These are phyloP conservation scores for Leptodermis oblonga DNA, from an alignment of 257 asterid genomes.

Conservation along the genomic window DNA sequence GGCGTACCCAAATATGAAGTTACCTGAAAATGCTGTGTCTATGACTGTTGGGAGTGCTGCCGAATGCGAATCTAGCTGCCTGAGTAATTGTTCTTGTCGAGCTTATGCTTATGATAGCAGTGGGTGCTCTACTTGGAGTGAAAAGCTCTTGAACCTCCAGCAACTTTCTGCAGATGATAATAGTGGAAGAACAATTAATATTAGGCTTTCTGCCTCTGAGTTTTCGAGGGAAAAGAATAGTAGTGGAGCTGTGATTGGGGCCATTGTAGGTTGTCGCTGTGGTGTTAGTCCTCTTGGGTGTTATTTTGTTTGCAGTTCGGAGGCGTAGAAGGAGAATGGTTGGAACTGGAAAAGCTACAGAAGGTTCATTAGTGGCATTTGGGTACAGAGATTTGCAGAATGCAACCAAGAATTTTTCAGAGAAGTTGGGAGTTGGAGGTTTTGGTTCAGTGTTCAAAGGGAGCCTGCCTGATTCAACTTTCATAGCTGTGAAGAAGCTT, in stretches of 20 bases:
- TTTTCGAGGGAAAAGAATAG: constrained; percentile 19
- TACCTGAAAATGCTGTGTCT: constrained; percentile 14
- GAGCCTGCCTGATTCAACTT: constrained; percentile 38
- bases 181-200: constrained; percentile 21
- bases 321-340: constrained; percentile 18
- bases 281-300: constrained; percentile 16
- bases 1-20: constrained; percentile 5
- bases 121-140: constrained; percentile 19
- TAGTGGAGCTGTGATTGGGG: constrained; percentile 29
- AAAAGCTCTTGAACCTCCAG: constrained; percentile 19
- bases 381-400: constrained; percentile 34
- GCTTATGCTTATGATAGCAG: constrained; percentile 21
- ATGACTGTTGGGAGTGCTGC: constrained; percentile 20
- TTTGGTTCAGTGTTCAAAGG: constrained; percentile 55
- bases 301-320: constrained; percentile 20
- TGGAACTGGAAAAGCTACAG: constrained; percentile 21
- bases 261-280: constrained; percentile 27
- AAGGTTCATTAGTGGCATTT: constrained; percentile 39
- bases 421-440: constrained; percentile 50
- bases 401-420: too few species aligned
- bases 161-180: constrained; percentile 22
- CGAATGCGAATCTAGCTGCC: constrained; percentile 41
- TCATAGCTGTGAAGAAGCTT: constrained; percentile 49
- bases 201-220: constrained; percentile 34
- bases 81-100: constrained; percentile 40